These are phyloP conservation scores for Ilex paraguariensis DNA, from an alignment of 305 asterid genomes.

Conservation along the genomic window DNA sequence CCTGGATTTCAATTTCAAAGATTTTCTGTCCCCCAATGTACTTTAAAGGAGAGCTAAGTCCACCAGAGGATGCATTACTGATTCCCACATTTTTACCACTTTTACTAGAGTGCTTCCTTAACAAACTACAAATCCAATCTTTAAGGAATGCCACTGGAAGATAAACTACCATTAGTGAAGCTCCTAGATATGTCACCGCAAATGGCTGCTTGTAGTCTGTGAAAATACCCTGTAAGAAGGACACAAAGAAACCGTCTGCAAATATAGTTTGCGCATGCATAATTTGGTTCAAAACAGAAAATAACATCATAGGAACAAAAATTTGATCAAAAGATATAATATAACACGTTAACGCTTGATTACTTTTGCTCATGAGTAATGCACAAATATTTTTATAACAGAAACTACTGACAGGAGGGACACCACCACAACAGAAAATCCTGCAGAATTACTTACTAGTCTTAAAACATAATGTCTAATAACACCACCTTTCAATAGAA, in stretches of 20 bases:
- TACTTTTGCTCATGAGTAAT: too few species aligned
- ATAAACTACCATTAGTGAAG: slow-evolving; percentile 92
- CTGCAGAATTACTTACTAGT: too few species aligned
- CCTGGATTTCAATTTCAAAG: slow-evolving; percentile 70
- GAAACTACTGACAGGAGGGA: too few species aligned
- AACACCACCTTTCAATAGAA: too few species aligned
- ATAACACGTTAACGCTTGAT: too few species aligned
- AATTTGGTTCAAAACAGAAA: too few species aligned
- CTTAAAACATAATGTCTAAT: too few species aligned
- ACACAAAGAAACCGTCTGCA: neutral
- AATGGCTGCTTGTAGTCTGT: slow-evolving; percentile 93
- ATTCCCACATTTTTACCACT: slow-evolving; percentile 25
- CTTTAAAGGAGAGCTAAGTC: slow-evolving; percentile 53
- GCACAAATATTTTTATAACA: too few species aligned
- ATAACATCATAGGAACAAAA: too few species aligned
- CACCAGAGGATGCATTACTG: slow-evolving; percentile 31
- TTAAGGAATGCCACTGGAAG: slow-evolving; percentile 84
- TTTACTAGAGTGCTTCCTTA: slow-evolving; percentile 45
- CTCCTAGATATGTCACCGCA: slow-evolving; percentile 98
- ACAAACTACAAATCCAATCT: slow-evolving; percentile 53
- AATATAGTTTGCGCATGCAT: too few species aligned
- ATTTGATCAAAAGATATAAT: too few species aligned
- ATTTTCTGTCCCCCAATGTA: slow-evolving; percentile 52
- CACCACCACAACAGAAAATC: too few species aligned
- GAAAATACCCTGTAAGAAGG: slow-evolving; percentile 67